Conservation (phyloP, 257 asterid genomes). For the Nicotiana paniculata region DNA sequence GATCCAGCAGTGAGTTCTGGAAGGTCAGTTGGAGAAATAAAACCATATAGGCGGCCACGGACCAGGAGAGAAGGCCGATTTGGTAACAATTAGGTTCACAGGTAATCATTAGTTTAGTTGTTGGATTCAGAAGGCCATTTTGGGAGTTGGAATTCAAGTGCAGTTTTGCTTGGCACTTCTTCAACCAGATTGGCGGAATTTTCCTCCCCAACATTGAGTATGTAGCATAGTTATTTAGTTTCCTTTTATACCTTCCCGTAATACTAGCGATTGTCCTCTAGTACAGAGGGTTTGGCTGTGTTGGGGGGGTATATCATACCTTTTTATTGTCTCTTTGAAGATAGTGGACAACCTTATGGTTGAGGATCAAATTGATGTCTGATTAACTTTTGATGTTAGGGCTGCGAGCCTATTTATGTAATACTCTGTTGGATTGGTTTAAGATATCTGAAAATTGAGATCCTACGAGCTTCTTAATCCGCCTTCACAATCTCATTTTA, state of each 20-base stretch:
- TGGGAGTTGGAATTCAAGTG: background rate
- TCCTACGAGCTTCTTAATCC: too few species aligned
- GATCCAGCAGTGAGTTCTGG: slow-evolving; percentile 27
- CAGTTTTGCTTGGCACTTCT: background rate
- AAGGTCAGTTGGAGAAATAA: slow-evolving; percentile 23
- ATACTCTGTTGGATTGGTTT: background rate
- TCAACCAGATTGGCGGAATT: background rate
- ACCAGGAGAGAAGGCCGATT: slow-evolving; percentile 90
- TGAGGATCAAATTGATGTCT: too few species aligned
- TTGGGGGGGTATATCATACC: background rate
- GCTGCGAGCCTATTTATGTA: background rate
- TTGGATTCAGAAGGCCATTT: background rate
- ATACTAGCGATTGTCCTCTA: background rate
- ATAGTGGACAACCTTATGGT: background rate
- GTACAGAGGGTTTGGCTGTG: background rate
- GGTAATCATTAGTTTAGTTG: background rate
- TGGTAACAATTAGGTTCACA: slow-evolving; percentile 29
- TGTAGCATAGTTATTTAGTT: background rate
- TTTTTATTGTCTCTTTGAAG: background rate
- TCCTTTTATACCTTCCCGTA: background rate
- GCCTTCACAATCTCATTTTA: too few species aligned
- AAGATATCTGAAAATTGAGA: background rate
- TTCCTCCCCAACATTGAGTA: background rate
- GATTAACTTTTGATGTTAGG: too few species aligned
- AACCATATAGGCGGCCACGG: slow-evolving; percentile 36